Evolutionary conservation across 176 grass and related monocot species (phyloP), one percentile per base, ranked within the genome.

Genomic region (Leersia perrieri): DNA sequence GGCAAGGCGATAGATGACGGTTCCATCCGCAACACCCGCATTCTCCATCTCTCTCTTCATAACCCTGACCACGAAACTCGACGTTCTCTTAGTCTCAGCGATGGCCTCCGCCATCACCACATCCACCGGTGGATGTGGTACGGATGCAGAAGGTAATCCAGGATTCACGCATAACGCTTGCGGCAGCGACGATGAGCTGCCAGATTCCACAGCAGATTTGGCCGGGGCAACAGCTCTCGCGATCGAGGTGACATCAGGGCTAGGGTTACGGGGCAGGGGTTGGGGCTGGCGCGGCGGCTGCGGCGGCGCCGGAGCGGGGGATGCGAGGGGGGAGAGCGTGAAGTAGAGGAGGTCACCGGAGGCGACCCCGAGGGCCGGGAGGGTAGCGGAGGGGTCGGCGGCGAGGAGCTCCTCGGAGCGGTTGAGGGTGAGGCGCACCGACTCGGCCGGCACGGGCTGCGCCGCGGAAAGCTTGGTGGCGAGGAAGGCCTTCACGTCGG

Each of bases 401-500:
- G 92, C 72, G 67, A 86, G 38, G 66, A 99, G 87, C 81, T 99
- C 96, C 71, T 95, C 90, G 31, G 57, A 72, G 63, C 90, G 92
- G 83, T 99, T 99, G 72, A 99, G 92, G 74, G 96, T 93, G 63
- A 99, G 87, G 71, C 89, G 96, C 76, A 99, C 68, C 32, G 90
- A 88, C 66, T 90, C 87, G 6, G 92, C 83, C n/a, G 81, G 69
- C 69, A 92, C 76, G 16, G 85, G 87, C 88, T 73, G 78, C 78
- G 77, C 38, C 30, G 76, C 30, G 65, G 82, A 88, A 36, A 95
- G 82, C 79, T 86, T 80, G 20, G 76, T 57, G 18, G 89, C 82
- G 79, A 99, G 77, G 35, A 93, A 83, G 64, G 85, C 51, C 82
- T 74, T 93, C 63, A 99, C 86, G 26, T 86, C 82, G 39, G 62